Evolutionary conservation across 2,329 filamentous ascomycete species (phyloP), one percentile per base, ranked within the genome.

Genomic region (Phoma sp.): DNA sequence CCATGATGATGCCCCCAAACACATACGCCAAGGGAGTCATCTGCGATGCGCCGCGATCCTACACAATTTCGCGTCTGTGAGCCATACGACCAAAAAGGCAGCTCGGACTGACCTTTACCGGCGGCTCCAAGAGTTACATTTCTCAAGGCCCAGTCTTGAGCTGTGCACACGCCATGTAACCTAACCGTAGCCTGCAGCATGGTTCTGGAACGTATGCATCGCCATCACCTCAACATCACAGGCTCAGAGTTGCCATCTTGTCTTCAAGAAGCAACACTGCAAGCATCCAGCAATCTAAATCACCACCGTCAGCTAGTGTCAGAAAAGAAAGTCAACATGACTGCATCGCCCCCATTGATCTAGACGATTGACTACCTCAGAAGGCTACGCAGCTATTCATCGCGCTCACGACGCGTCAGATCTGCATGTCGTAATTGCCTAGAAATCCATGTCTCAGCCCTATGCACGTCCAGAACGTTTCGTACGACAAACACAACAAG

Each of bases 381-480:
- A 25, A 15, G 22, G 31, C 10, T 24, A 17, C 8, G 15, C 15
- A 32, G 15, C n/a, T 35, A 31, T 19, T 19, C 22, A 31, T 29
- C 19, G 19, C 25, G 24, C 12, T 40, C 38, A 25, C 33, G 17
- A 22, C 31, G 38, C 43, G 27, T 48, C 48, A 48, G 21, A 39
- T 17, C 13, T 33, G 19, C 38, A 41, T 17, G 48, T 61, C 29
- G 49, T 41, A 49, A 41, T 47, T 43, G 45, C 60, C 67, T 68
- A 65, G 63, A 51, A 51, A 58, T 37, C 39, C 17, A 46, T 64
- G 62, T 65, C 58, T 69, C 65, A 70, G 65, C 66, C 67, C 49
- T 71, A 70, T 55, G 61, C 57, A 61, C 53, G 57, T 65, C 67
- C 61, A 69, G 67, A 67, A 62, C 63, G 60, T 62, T 45, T 55